phyloP scores from a whole-genome alignment of 371 early-diverging fungal species.

The Fennellomyces sp. region DNA sequence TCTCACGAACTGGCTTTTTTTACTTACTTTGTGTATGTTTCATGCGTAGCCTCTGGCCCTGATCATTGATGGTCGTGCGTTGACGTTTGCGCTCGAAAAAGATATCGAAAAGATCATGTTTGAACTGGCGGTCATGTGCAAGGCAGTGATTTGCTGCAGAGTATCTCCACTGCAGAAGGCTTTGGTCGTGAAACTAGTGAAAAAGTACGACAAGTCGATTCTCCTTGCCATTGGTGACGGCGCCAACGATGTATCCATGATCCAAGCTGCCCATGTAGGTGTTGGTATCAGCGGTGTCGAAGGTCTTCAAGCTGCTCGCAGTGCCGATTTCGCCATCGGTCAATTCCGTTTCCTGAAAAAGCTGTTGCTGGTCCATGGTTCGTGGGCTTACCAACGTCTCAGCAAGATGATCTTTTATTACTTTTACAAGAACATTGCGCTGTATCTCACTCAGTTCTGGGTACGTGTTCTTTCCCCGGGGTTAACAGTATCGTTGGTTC shows the following conservation, averaged over 20 bases:
- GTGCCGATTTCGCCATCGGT: slow-evolving; percentile 95
- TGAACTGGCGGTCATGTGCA: slow-evolving; percentile 79
- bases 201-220: slow-evolving; percentile 74
- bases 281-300: slow-evolving; percentile 98
- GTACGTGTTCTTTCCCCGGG: slow-evolving; percentile 41
- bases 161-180: slow-evolving; percentile 96
- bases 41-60: slow-evolving; percentile 62
- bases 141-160: slow-evolving; percentile 91
- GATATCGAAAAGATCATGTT: slow-evolving; percentile 72
- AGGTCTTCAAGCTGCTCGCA: slow-evolving; percentile 95
- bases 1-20: too few species aligned
- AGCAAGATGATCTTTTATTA: slow-evolving; percentile 88
- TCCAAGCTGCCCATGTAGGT: slow-evolving; percentile 96
- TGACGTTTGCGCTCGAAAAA: slow-evolving; percentile 74
- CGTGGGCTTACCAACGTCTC: slow-evolving; percentile 92
- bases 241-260: slow-evolving; percentile 99
- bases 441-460: slow-evolving; percentile 98
- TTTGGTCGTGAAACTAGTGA: slow-evolving; percentile 89
- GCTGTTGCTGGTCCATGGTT: slow-evolving; percentile 91
- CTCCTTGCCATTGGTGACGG: slow-evolving; percentile 96
- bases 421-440: slow-evolving; percentile 96
- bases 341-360: slow-evolving; percentile 92
- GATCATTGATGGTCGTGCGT: slow-evolving; percentile 72
- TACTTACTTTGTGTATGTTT: too few species aligned
- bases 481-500: too few species aligned